Conservation (phyloP, 1,284 basidiomycete genomes). For the Amylostereum areolatum region DNA sequence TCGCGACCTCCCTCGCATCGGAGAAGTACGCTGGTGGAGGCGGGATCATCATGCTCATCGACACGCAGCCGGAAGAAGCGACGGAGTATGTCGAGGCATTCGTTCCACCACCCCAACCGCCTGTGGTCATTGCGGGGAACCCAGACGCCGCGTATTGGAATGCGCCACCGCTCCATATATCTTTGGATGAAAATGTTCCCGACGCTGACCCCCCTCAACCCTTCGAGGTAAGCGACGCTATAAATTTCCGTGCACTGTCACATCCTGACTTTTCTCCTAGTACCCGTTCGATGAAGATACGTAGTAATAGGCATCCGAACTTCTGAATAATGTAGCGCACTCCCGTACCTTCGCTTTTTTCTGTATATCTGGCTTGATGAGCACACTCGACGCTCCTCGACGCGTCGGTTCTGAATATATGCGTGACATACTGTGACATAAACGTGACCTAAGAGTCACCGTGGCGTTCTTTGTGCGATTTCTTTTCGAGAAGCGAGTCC, state of each 20-base stretch:
- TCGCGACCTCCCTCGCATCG: conserved; percentile 29
- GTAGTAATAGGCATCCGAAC: conserved; percentile 20
- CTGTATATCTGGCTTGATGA: neutral
- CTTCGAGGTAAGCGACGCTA: conserved; percentile 61
- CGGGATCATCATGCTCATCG: conserved; percentile 76
- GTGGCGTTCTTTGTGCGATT: conserved; percentile 6
- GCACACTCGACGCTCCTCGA: too few species aligned
- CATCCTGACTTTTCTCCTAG: conserved; percentile 28
- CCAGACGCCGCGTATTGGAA: conserved; percentile 23
- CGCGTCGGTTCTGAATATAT: too few species aligned
- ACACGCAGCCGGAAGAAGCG: conserved; percentile 59
- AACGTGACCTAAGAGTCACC: neutral
- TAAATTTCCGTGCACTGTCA: conserved; percentile 4
- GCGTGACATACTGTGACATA: conserved; percentile 9
- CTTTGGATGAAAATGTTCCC: conserved; percentile 62
- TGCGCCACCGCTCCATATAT: conserved; percentile 40
- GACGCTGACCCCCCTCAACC: conserved; percentile 76
- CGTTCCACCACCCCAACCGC: conserved; percentile 26
- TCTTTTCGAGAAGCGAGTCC: conserved; percentile 2
- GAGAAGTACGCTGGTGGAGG: conserved; percentile 73
- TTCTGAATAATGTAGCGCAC: too few species aligned
- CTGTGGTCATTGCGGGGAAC: conserved; percentile 36
- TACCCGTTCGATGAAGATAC: conserved; percentile 62
- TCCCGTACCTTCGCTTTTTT: too few species aligned
- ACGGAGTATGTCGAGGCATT: conserved; percentile 69